Percentiles rank a stretch among this genome's conserved stretches.
Conservation (phyloP, 2,329 filamentous ascomycete species). For the Ascochyta fabae region DNA sequence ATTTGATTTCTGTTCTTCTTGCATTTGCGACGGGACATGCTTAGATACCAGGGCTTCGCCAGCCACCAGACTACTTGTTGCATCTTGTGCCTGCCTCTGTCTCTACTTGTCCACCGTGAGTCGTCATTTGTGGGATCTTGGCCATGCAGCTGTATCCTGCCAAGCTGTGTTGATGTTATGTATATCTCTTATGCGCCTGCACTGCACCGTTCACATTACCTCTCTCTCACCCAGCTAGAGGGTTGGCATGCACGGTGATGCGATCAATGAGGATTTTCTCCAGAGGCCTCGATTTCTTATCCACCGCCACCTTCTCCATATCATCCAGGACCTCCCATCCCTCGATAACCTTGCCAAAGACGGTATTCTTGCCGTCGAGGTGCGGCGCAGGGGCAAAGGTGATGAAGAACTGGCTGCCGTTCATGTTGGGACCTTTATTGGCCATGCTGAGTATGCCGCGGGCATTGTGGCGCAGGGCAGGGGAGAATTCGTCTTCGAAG, state of each 20-base stretch:
- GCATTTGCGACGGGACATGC: constrained; percentile 34
- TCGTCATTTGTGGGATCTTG: background rate
- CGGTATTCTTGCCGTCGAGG: constrained; percentile 82
- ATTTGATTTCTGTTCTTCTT: constrained; percentile 24
- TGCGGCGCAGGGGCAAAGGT: constrained; percentile 79
- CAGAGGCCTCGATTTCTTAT: constrained; percentile 78
- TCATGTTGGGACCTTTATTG: constrained; percentile 75
- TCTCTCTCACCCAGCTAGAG: constrained; percentile 64
- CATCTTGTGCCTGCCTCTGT: background rate
- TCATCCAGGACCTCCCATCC: constrained; percentile 69
- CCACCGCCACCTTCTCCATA: constrained; percentile 74
- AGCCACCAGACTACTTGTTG: constrained; percentile 29
- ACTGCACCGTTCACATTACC: too few species aligned
- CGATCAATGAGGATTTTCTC: constrained; percentile 70
- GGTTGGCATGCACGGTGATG: constrained; percentile 80
- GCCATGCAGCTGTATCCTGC: background rate
- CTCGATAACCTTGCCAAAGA: constrained; percentile 75
- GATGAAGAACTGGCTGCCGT: constrained; percentile 83
- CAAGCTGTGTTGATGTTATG: too few species aligned
- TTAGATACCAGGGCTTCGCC: constrained; percentile 48
- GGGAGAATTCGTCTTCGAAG: constrained; percentile 83
- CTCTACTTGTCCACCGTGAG: too few species aligned
- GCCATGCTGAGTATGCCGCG: constrained; percentile 79
- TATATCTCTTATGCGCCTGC: too few species aligned
- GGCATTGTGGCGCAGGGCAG: constrained; percentile 70